Evolutionary conservation across 495 filamentous ascomycete species (phyloP).

Genomic region (Acidomyces sp.): DNA sequence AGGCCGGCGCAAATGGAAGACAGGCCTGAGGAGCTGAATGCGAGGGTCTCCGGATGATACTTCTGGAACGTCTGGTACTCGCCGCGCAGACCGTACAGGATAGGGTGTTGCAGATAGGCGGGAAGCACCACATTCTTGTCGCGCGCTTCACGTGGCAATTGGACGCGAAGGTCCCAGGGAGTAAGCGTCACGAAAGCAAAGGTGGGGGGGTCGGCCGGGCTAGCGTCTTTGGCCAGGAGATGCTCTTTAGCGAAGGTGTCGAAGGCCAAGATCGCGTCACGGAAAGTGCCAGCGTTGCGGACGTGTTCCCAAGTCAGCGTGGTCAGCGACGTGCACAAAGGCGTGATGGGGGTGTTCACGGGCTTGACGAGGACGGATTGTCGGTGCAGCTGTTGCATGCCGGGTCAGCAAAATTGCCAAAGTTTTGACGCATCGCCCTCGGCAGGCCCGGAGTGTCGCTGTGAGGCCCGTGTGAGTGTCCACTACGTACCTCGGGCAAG

Average conservation of each 20-base stretch:
- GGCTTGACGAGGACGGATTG: conserved; percentile 96
- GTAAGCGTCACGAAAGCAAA: conserved; percentile 97
- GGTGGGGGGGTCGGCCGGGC: conserved; percentile 32
- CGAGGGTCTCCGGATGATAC: conserved; percentile 91
- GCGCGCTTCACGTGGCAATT: conserved; percentile 89
- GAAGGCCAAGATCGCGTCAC: conserved; percentile 90
- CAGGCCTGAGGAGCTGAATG: conserved; percentile 87
- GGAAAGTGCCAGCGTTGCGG: conserved; percentile 87
- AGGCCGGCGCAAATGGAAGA: conserved; percentile 95
- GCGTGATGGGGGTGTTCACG: conserved; percentile 95
- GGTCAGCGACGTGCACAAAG: conserved; percentile 93
- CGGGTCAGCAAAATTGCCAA: too few species aligned
- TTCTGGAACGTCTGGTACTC: conserved; percentile 98
- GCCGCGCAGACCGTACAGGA: conserved; percentile 88
- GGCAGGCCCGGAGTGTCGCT: too few species aligned
- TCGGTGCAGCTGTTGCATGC: conserved; percentile 61
- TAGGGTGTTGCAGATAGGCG: conserved; percentile 92
- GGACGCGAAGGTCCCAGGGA: conserved; percentile 95
- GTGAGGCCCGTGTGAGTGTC: too few species aligned
- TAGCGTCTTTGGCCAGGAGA: conserved; percentile 62
- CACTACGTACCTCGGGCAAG: conserved; percentile 21
- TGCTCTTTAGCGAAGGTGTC: conserved; percentile 85
- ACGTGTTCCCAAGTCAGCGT: conserved; percentile 99
- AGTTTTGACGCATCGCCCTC: too few species aligned
- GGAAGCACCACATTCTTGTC: conserved; percentile 95